Evolutionary conservation across 2,329 filamentous ascomycete genomes (phyloP).

Genomic region (Xylariaceae sp.): DNA sequence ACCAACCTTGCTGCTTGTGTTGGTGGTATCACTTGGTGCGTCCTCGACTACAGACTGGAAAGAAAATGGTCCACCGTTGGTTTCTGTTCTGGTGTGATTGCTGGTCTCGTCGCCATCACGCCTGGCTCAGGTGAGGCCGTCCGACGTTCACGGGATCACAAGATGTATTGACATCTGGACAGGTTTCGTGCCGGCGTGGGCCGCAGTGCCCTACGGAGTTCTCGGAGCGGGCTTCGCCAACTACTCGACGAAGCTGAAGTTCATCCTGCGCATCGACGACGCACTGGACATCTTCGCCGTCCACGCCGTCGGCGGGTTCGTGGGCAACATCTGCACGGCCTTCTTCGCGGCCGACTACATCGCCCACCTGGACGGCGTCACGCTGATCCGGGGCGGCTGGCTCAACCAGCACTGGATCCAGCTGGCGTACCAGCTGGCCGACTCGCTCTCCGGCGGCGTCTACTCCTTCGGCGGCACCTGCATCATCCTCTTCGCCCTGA

Average conservation of each 20-base stretch:
- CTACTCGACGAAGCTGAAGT: conserved; percentile 88
- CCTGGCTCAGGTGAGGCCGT: conserved; percentile 61
- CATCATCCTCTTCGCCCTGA: conserved; percentile 73
- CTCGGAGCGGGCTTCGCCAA: conserved; percentile 73
- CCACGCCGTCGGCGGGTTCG: conserved; percentile 68
- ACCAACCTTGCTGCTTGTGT: conserved; percentile 80
- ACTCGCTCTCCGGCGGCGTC: conserved; percentile 64
- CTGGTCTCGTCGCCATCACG: conserved; percentile 81
- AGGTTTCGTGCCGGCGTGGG: conserved; percentile 75
- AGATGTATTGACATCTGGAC: conserved; percentile 5
- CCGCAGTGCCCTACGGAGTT: conserved; percentile 71
- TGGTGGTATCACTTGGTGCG: conserved; percentile 82
- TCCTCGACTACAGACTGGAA: conserved; percentile 82
- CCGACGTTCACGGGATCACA: not conserved
- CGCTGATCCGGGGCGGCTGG: conserved; percentile 68
- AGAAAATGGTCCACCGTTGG: conserved; percentile 89
- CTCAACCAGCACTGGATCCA: conserved; percentile 78
- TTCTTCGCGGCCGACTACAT: conserved; percentile 84
- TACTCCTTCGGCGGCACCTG: conserved; percentile 77
- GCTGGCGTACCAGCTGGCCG: conserved; percentile 75
- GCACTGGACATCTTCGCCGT: conserved; percentile 85
- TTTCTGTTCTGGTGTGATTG: conserved; percentile 85
- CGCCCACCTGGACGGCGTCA: conserved; percentile 66
- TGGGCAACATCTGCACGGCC: conserved; percentile 71
- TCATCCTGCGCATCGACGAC: conserved; percentile 72